Conservation (phyloP, 2,329 filamentous ascomycete species). For the Phialophora expanda region DNA sequence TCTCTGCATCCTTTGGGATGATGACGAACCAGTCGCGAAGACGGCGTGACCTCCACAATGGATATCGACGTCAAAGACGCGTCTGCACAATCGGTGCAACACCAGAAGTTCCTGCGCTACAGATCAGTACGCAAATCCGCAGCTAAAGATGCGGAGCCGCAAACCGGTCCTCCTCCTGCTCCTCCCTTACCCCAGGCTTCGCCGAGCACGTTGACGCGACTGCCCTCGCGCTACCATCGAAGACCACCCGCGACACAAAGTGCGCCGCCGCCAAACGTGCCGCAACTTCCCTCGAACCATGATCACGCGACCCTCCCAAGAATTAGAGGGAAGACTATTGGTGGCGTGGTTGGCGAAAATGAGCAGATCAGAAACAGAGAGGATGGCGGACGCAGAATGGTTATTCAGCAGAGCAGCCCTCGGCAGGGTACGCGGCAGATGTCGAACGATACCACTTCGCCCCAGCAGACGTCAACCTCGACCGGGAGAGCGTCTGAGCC, state of each 20-base stretch:
- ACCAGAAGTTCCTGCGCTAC: conserved; percentile 62
- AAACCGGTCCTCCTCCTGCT: conserved; percentile 1
- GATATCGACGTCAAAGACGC: conserved; percentile 2
- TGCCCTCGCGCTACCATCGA: conserved; percentile 34
- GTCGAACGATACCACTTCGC: conserved; percentile 5
- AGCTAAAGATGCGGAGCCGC: conserved; percentile 29
- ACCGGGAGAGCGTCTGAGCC: conserved; percentile 3
- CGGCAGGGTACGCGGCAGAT: conserved; percentile 1
- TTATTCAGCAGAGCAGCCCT: conserved; percentile 14
- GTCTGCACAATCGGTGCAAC: conserved; percentile 20
- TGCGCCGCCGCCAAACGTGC: conserved; percentile 3
- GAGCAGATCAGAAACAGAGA: background rate
- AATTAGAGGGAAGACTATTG: conserved; percentile 7
- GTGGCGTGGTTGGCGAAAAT: background rate
- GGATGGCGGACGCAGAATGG: conserved; percentile 10
- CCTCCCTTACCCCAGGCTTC: conserved; percentile 22
- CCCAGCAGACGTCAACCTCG: conserved; percentile 9
- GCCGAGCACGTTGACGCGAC: conserved; percentile 23
- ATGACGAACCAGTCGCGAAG: conserved; percentile 1
- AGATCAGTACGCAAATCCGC: conserved; percentile 59
- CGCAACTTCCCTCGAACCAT: background rate
- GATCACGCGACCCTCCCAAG: conserved; percentile 12
- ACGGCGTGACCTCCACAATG: conserved; percentile 19
- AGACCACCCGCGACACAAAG: conserved; percentile 12
- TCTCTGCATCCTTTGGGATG: background rate